phyloP scores from a whole-genome alignment of 2,329 filamentous ascomycete species.

The Colletotrichum sp. region DNA sequence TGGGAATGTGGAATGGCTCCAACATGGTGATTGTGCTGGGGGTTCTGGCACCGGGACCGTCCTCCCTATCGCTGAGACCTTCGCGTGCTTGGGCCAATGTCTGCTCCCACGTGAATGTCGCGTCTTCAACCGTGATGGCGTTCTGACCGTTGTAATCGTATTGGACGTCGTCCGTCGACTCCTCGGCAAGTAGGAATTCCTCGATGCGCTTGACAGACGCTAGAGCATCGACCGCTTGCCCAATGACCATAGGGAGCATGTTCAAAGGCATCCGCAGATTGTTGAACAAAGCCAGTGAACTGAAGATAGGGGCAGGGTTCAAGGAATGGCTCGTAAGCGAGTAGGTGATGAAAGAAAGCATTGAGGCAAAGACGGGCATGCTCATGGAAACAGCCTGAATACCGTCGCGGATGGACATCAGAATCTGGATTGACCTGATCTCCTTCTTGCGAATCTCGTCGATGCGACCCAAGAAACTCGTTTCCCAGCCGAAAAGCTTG shows the following conservation, averaged over 20 bases:
- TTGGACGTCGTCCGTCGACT: conserved; percentile 74
- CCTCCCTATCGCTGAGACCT: conserved; percentile 48
- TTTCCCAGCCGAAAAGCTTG: conserved; percentile 96
- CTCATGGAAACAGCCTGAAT: conserved; percentile 85
- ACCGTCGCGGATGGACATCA: conserved; percentile 82
- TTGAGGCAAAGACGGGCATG: conserved; percentile 90
- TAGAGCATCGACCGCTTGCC: conserved; percentile 87
- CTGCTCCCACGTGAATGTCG: conserved; percentile 87
- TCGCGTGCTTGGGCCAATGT: conserved; percentile 39
- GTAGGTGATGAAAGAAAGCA: conserved; percentile 90
- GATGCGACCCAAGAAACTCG: conserved; percentile 79
- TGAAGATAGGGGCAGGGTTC: conserved; percentile 81
- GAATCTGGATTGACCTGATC: conserved; percentile 78
- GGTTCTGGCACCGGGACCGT: conserved; percentile 22
- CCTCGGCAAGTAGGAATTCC: conserved; percentile 85
- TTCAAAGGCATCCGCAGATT: conserved; percentile 88
- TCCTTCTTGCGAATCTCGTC: conserved; percentile 76
- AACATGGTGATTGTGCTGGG: not conserved
- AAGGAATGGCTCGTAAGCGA: conserved; percentile 70
- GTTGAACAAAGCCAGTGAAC: conserved; percentile 92
- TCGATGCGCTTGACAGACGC: conserved; percentile 84
- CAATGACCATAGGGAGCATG: conserved; percentile 83
- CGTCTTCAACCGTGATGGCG: conserved; percentile 75
- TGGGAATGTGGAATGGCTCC: conserved; percentile 74
- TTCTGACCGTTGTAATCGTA: conserved; percentile 61